Conservation (phyloP, 495 filamentous ascomycete species). For the Aspergillus hancockii region DNA sequence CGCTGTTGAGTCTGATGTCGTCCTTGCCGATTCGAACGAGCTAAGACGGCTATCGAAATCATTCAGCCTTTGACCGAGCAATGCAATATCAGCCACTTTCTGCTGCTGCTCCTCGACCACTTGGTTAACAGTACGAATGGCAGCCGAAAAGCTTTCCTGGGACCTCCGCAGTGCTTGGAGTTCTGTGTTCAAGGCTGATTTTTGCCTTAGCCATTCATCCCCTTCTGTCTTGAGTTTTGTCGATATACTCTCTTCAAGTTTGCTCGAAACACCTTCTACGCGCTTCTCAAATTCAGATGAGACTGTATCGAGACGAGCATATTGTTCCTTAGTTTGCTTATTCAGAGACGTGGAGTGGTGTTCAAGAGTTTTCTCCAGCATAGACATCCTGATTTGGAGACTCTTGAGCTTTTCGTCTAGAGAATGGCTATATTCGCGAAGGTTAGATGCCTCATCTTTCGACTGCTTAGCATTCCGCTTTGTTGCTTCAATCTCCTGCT, state of each 20-base stretch:
- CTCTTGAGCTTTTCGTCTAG: slow-evolving; percentile 5
- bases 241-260: not conserved
- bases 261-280: not conserved
- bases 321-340: not conserved
- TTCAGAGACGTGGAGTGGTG: not conserved
- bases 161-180: slow-evolving; percentile 8
- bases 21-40: not conserved
- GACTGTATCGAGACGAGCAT: not conserved
- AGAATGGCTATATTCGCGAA: slow-evolving; percentile 4
- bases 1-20: not conserved
- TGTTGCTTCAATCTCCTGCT: slow-evolving; percentile 7
- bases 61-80: not conserved
- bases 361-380: slow-evolving; percentile 1
- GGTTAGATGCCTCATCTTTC: not conserved
- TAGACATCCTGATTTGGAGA: slow-evolving; percentile 4
- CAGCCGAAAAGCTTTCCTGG: slow-evolving; percentile 2
- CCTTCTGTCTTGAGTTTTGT: not conserved
- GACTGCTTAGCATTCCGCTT: not conserved
- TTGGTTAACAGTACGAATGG: slow-evolving; percentile 1
- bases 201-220: slow-evolving; percentile 1
- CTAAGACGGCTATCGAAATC: not conserved
- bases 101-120: slow-evolving; percentile 6
- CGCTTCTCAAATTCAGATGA: not conserved
- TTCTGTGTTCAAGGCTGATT: not conserved
- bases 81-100: slow-evolving; percentile 8